Percentiles rank a stretch among this genome's conserved stretches.
These are phyloP conservation scores for Fagus sylvatica DNA, from an alignment of 306 rosid genomes.

Conservation along the genomic window DNA sequence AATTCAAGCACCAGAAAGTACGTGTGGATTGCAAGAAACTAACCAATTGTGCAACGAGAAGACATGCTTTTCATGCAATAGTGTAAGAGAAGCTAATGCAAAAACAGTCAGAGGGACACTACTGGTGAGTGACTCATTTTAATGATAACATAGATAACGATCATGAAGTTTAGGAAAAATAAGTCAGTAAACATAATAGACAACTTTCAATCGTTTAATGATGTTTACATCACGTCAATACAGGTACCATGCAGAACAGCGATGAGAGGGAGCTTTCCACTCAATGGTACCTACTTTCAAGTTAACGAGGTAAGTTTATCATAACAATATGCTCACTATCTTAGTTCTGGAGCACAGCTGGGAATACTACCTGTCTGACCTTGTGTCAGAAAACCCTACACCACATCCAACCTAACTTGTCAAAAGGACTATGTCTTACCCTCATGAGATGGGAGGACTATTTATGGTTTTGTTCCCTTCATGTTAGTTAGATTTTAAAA, in stretches of 20 bases:
- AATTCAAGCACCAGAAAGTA: slow-evolving; percentile 60
- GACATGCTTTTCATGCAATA: slow-evolving; percentile 73
- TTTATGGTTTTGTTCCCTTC: slow-evolving; percentile 10
- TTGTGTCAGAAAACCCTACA: not conserved
- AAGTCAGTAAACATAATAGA: slow-evolving; percentile 9
- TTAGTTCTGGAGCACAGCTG: not conserved
- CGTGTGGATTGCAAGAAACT: slow-evolving; percentile 57
- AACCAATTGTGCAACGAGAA: slow-evolving; percentile 54
- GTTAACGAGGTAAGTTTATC: slow-evolving; percentile 72
- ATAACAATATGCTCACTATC: slow-evolving; percentile 7
- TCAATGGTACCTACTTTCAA: slow-evolving; percentile 92
- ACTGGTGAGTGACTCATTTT: slow-evolving; percentile 50
- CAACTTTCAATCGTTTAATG: slow-evolving; percentile 14
- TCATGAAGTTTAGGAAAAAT: slow-evolving; percentile 1
- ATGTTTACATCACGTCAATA: slow-evolving; percentile 19
- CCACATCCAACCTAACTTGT: not conserved
- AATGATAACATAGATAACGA: not conserved
- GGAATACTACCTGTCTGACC: too few species aligned
- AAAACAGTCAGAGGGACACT: slow-evolving; percentile 84
- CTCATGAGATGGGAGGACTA: not conserved
- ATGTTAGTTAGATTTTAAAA: not conserved
- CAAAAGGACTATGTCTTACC: not conserved
- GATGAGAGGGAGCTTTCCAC: slow-evolving; percentile 88
- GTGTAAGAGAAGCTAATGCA: slow-evolving; percentile 68
- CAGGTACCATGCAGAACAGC: slow-evolving; percentile 96